A percentile compares a stretch with the other conserved stretches of the same genome.
phyloP scores from a whole-genome alignment of 2,329 filamentous ascomycete genomes.

The Aspergillus felis region DNA sequence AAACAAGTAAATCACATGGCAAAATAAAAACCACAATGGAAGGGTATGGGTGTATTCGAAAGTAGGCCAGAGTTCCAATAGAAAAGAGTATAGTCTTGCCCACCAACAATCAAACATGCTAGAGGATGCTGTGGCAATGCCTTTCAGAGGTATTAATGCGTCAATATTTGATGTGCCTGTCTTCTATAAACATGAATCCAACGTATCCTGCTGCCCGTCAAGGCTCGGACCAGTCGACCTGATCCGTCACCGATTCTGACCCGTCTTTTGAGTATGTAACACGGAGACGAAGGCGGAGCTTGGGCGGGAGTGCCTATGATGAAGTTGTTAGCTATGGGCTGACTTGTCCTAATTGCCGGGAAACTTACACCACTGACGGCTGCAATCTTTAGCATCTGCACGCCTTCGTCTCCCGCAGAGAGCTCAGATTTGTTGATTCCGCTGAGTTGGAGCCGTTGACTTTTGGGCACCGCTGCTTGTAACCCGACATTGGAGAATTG shows the following conservation, averaged over 20 bases:
- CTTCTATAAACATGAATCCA: background rate
- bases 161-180: background rate
- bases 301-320: slow-evolving; percentile 62
- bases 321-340: slow-evolving; percentile 23
- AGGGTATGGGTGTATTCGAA: background rate
- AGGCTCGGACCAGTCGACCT: slow-evolving; percentile 95
- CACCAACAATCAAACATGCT: background rate
- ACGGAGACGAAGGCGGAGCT: slow-evolving; percentile 77
- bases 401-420: slow-evolving; percentile 73
- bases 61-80: background rate
- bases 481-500: slow-evolving; percentile 71
- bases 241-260: slow-evolving; percentile 71
- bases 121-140: background rate
- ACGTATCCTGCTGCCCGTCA: slow-evolving; percentile 14
- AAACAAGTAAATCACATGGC: too few species aligned
- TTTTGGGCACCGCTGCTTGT: slow-evolving; percentile 94
- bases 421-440: slow-evolving; percentile 81
- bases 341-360: background rate
- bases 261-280: slow-evolving; percentile 73
- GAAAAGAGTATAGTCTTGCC: background rate
- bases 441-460: slow-evolving; percentile 87
- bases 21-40: background rate
- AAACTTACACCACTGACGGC: slow-evolving; percentile 82
- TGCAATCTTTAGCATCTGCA: slow-evolving; percentile 83
- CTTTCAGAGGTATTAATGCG: background rate